Conservation (phyloP, 2,329 filamentous ascomycete genomes). For the Paecilomyces sp. region DNA sequence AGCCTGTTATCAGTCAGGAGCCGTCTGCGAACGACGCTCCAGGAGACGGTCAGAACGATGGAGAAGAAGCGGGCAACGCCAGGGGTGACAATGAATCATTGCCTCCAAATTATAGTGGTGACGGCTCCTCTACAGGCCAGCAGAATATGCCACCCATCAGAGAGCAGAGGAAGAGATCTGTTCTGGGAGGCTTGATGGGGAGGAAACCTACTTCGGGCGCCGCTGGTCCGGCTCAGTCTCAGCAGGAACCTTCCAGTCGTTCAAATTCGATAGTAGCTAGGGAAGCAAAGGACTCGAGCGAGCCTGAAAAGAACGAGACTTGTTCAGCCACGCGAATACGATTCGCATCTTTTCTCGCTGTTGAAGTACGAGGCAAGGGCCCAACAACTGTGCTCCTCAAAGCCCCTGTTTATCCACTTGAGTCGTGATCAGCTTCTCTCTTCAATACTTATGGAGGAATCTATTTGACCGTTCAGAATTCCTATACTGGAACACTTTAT, state of each 20-base stretch:
- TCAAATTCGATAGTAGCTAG: slow-evolving; percentile 5
- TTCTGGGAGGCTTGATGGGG: slow-evolving; percentile 35
- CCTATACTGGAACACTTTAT: neutral
- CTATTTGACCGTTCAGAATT: neutral
- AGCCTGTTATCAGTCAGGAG: slow-evolving; percentile 7
- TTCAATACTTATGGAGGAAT: neutral
- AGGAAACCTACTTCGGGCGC: slow-evolving; percentile 20
- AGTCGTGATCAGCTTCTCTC: slow-evolving; percentile 7
- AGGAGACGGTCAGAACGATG: slow-evolving; percentile 12
- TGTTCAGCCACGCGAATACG: slow-evolving; percentile 50
- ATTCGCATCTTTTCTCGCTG: slow-evolving; percentile 66
- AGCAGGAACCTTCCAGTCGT: slow-evolving; percentile 5
- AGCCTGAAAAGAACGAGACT: slow-evolving; percentile 13
- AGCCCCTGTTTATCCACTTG: slow-evolving; percentile 58
- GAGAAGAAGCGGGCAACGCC: slow-evolving; percentile 10
- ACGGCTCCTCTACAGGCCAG: slow-evolving; percentile 3
- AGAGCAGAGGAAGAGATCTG: slow-evolving; percentile 32
- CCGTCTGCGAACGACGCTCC: slow-evolving; percentile 11
- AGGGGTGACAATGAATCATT: slow-evolving; percentile 8
- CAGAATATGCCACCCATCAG: slow-evolving; percentile 9
- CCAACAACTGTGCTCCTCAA: slow-evolving; percentile 61
- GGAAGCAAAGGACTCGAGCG: slow-evolving; percentile 14
- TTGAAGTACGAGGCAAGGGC: slow-evolving; percentile 64
- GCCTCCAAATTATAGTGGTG: slow-evolving; percentile 8
- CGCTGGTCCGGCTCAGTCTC: slow-evolving; percentile 3